Base-by-base conservation (phyloP, 1,139 yeast species). In the Entelexis paramagnoliae region DNA sequence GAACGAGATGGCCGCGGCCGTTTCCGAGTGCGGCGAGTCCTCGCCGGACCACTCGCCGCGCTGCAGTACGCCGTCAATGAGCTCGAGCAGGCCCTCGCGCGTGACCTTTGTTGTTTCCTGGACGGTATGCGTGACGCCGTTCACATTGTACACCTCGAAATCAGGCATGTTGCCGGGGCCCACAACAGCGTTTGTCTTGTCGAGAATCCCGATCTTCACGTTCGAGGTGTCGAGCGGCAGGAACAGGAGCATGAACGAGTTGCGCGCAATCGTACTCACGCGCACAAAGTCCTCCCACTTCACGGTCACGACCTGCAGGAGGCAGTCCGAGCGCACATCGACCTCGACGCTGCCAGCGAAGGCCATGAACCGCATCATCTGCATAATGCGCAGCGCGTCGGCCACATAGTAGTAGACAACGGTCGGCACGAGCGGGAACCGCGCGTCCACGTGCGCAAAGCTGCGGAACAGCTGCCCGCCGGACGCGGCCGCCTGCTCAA, bases 201-300 rank as follows among this genome's bases (percentile, higher is more conserved):
- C 53, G 13, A 40, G 41, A 10, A 34, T 41, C 8, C 62, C 62
- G 19, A 59, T 44, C 22, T 51, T 43, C 17, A 58, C 36, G 11
- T 35, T 34, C 19, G 53, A 32, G 28, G 51, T 29, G 19, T 51
- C 58, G 9, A 40, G 29, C 8, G 54, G 51, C 36, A 33, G 38
- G 36, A 59, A 49, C 32, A 56, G 35, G 13, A 52, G 46, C 38
- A 53, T 41, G 47, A 49, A 57, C 34, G 44, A 46, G 28, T 47
- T 53, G 11, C 60, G 51, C 13, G 52, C 57, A 3, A 55, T 26
- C 24, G 51, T 49, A 16, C 54, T 55, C 9, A 39, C 16, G 16
- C 35, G 22, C 29, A 51, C 33, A 24, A 58, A 24, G 22, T 55
- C 59, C 32, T 51, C 53, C 62, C 62, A 59, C 32, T 53, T 57